A percentile compares a stretch with the other conserved stretches of the same genome.
Evolutionary conservation across 2,329 filamentous ascomycete genomes (phyloP).

Genomic region (Helicocarpus griseus): DNA sequence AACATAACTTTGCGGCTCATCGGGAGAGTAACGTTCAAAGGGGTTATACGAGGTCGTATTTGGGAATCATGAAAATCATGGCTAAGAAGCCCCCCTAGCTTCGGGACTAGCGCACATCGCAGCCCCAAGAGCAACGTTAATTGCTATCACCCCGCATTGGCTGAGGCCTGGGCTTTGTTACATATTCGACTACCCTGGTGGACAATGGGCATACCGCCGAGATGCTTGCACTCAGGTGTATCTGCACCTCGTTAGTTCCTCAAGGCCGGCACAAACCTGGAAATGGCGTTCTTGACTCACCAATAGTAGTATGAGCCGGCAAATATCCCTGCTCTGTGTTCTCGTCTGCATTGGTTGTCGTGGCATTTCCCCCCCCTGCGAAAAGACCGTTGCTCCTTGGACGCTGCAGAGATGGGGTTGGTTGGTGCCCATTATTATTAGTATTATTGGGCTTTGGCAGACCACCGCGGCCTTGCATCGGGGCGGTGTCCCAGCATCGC

Average conservation of each 20-base stretch:
- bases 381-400: background rate
- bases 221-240: background rate
- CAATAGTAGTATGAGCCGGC: background rate
- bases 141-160: background rate
- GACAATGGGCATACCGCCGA: too few species aligned
- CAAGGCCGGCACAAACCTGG: background rate
- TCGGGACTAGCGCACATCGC: background rate
- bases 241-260: background rate
- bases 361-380: background rate
- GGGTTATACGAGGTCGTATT: constrained; percentile 2
- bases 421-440: background rate
- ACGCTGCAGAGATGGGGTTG: background rate
- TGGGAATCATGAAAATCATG: constrained; percentile 6
- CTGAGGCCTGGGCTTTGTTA: background rate
- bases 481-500: background rate
- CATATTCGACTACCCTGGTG: too few species aligned
- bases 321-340: background rate
- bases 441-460: background rate
- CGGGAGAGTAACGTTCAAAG: constrained; percentile 3
- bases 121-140: background rate
- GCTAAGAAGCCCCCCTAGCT: background rate
- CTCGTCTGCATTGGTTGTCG: background rate
- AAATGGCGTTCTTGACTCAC: background rate
- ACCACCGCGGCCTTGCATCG: background rate
- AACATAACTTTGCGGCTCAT: constrained; percentile 1